Evolutionary conservation across 805 yeast genomes (phyloP).

Genomic region (Wickerhamomyces strasburgensis): DNA sequence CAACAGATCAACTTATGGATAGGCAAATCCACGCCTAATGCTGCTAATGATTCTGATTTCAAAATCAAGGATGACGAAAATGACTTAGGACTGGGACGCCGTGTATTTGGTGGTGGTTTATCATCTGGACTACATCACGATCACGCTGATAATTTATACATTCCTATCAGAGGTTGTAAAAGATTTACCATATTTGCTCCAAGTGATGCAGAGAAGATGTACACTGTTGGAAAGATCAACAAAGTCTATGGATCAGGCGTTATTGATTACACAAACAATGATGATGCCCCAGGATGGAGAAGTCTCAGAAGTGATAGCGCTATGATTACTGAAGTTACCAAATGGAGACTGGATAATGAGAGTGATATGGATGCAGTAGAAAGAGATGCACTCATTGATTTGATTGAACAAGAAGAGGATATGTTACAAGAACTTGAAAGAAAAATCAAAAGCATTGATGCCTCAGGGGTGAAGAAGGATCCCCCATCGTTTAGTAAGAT

Average conservation of each 20-base stretch:
- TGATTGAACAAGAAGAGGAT: slow-evolving; percentile 28
- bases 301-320: slow-evolving; percentile 60
- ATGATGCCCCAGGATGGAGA: slow-evolving; percentile 59
- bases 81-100: slow-evolving; percentile 45
- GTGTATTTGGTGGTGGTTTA: slow-evolving; percentile 51
- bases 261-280: slow-evolving; percentile 54
- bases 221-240: slow-evolving; percentile 60
- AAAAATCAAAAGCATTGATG: slow-evolving; percentile 13
- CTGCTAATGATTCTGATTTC: slow-evolving; percentile 8
- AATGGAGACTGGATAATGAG: slow-evolving; percentile 35
- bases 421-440: slow-evolving; percentile 13
- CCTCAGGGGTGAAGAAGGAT: slow-evolving; percentile 30
- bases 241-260: slow-evolving; percentile 56
- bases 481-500: slow-evolving; percentile 68
- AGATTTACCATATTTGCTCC: slow-evolving; percentile 68
- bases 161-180: slow-evolving; percentile 55
- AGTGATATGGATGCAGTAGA: slow-evolving; percentile 19
- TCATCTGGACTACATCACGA: slow-evolving; percentile 79
- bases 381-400: slow-evolving; percentile 19
- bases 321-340: slow-evolving; percentile 42
- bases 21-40: slow-evolving; percentile 35
- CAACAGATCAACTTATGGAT: slow-evolving; percentile 77
- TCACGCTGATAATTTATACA: slow-evolving; percentile 71
- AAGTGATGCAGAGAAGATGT: slow-evolving; percentile 49
- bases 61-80: slow-evolving; percentile 16